Evolutionary conservation across 2,329 filamentous ascomycete genomes (phyloP).

Genomic region (Epichloe typhina): DNA sequence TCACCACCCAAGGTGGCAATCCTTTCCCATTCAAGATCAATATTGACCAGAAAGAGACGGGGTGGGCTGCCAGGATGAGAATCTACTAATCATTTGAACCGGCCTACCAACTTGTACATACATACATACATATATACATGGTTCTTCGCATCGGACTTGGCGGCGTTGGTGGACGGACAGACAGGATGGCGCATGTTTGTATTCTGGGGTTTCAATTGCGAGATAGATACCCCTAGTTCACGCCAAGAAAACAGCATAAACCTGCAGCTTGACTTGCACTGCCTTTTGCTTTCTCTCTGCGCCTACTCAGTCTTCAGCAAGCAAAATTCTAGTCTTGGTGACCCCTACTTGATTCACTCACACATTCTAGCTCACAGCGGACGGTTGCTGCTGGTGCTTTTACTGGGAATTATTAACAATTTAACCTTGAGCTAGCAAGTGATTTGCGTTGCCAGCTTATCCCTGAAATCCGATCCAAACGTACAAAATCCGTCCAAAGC

Average conservation of each 20-base stretch:
- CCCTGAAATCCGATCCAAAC: constrained; percentile 2
- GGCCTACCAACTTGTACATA: no score
- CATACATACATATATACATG: not conserved
- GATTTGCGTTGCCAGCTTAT: not conserved
- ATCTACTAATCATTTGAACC: constrained; percentile 38
- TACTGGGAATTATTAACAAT: not conserved
- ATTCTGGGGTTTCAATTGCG: not conserved
- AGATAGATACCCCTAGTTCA: constrained; percentile 4
- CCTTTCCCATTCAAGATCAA: constrained; percentile 92
- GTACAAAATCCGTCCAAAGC: constrained; percentile 3
- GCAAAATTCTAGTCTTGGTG: no score
- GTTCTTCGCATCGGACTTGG: not conserved
- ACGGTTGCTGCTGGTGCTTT: no score
- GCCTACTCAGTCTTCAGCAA: no score
- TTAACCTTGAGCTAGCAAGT: not conserved
- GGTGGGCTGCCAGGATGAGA: constrained; percentile 69
- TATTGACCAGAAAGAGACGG: constrained; percentile 65
- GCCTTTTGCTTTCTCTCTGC: not conserved
- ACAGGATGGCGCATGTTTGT: not conserved
- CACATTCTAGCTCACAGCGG: no score
- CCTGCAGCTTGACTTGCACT: not conserved
- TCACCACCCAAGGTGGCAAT: constrained; percentile 85
- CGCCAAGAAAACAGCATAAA: not conserved
- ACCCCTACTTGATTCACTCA: no score
- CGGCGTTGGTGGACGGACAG: not conserved